Percentiles rank a stretch among this genome's conserved stretches.
These are phyloP conservation scores for Hanseniaspora lindneri DNA, from an alignment of 805 yeast species.

Conservation along the genomic window DNA sequence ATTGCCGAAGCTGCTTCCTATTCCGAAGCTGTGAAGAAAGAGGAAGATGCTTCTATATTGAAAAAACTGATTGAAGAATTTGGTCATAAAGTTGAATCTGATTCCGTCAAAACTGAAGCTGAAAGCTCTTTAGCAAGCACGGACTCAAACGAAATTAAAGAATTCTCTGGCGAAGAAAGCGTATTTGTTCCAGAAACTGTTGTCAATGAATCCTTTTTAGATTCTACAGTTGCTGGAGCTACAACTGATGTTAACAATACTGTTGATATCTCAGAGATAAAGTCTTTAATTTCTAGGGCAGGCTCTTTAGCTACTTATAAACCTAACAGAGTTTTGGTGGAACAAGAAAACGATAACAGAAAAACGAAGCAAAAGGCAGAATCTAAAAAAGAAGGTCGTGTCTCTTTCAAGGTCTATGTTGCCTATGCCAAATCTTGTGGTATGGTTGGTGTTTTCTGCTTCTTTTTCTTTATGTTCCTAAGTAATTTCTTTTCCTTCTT, in stretches of 20 bases:
- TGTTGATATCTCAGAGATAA: constrained; percentile 5
- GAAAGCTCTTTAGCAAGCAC: not conserved
- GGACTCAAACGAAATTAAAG: not conserved
- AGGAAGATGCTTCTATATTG: constrained; percentile 27
- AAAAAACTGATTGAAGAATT: constrained; percentile 25
- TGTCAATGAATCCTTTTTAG: constrained; percentile 1
- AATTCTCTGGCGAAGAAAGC: not conserved
- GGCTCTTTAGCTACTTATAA: constrained; percentile 56
- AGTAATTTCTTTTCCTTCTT: constrained; percentile 31
- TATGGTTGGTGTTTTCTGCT: constrained; percentile 34
- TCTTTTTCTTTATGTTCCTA: constrained; percentile 30
- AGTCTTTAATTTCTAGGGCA: constrained; percentile 31
- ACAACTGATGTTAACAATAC: not conserved
- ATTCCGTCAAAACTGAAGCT: constrained; percentile 17
- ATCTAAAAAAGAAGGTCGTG: constrained; percentile 48
- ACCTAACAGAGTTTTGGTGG: constrained; percentile 29
- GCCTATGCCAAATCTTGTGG: constrained; percentile 53
- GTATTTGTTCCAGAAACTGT: not conserved
- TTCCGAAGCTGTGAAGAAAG: constrained; percentile 33
- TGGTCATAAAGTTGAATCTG: constrained; percentile 24
- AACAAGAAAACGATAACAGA: constrained; percentile 23
- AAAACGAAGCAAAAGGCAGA: constrained; percentile 40
- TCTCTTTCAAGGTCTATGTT: constrained; percentile 41
- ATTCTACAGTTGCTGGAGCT: not conserved
- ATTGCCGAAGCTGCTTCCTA: constrained; percentile 51